Base-by-base conservation (phyloP, 2,329 filamentous ascomycete genomes). In the Teratosphaeria epicoccoides region DNA sequence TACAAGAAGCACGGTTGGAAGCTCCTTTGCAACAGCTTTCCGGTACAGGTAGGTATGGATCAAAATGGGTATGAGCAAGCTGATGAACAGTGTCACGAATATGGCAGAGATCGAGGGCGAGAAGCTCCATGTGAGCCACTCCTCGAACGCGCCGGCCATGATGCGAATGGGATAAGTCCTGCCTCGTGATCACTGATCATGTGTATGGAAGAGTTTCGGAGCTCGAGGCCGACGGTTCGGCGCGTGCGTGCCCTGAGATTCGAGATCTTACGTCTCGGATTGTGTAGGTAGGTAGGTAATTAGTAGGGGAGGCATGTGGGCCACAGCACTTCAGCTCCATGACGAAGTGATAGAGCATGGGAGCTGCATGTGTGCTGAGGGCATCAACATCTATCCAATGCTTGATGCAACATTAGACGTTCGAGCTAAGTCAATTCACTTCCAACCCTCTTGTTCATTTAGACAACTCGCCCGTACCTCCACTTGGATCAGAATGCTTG, bases 1-100 rank as follows among this genome's bases (percentile, higher is more conserved):
- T 47, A 90, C 68, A 43, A 95, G 79, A 9, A 96, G 74, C 55
- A 97, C 82, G 6, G 84, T 85, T 47, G 91, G 88, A 24, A 86
- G 78, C 40, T 62, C 61, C 49, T 57, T 58, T 20, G 58, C 54
- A 12, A 82, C 78, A 37, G 79, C 78, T 47, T 80, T 76, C 51
- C 79, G 79, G 68, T 88, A 82, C 65, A 95, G 78, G 65, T 85
- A 73, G 52, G 80, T 68, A 73, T 97, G 93, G 46, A 96, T 76
- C 50, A 95, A 66, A 49, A 95, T 64, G 20, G 93, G 93, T 24
- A 87, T 74, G 50, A 84, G 69, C 58, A 96, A 67, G 55, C 87
- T 80, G 63, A 95, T 73, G 52, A 88, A 58, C 20, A 85, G 63
- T 12, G 88, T 85, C 65, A 91, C 66, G 55, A 83, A 59, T 62